A percentile compares a stretch with the other conserved stretches of the same genome.
Conservation (phyloP, 2,329 filamentous ascomycete genomes). For the Paradendryphiella salina region DNA sequence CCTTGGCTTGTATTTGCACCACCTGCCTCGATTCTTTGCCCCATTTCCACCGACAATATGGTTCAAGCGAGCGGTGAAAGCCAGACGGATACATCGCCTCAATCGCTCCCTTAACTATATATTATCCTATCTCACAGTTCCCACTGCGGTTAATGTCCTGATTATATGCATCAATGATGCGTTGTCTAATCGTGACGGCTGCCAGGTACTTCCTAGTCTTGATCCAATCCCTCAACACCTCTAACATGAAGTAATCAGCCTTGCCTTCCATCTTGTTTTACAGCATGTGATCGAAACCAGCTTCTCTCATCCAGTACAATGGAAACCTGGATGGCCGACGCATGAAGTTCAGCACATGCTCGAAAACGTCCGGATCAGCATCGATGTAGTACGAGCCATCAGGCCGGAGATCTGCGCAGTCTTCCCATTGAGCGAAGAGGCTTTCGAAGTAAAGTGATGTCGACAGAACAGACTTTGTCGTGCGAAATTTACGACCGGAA, state of each 20-base stretch:
- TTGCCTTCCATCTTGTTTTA: constrained; percentile 37
- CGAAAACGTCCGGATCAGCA: constrained; percentile 39
- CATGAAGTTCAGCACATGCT: constrained; percentile 13
- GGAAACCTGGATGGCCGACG: constrained; percentile 14
- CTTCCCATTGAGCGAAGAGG: constrained; percentile 3
- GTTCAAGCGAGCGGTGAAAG: too few species aligned
- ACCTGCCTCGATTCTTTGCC: too few species aligned
- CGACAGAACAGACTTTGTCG: not conserved
- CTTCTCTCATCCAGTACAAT: constrained; percentile 37
- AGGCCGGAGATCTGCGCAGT: not conserved
- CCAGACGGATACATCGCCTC: too few species aligned
- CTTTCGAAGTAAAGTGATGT: not conserved
- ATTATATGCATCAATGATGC: not conserved
- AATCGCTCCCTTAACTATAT: not conserved
- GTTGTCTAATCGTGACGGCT: not conserved
- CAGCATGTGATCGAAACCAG: constrained; percentile 36
- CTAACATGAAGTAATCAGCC: constrained; percentile 39
- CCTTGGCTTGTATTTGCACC: too few species aligned
- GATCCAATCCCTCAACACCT: constrained; percentile 37
- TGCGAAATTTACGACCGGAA: not conserved
- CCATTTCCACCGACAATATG: too few species aligned
- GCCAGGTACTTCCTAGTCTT: constrained; percentile 11
- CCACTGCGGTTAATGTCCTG: not conserved
- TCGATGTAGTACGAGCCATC: constrained; percentile 46
- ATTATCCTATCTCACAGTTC: not conserved